Base-by-base conservation (phyloP, 2,329 filamentous ascomycete genomes). In the Bipolaris bicolor region DNA sequence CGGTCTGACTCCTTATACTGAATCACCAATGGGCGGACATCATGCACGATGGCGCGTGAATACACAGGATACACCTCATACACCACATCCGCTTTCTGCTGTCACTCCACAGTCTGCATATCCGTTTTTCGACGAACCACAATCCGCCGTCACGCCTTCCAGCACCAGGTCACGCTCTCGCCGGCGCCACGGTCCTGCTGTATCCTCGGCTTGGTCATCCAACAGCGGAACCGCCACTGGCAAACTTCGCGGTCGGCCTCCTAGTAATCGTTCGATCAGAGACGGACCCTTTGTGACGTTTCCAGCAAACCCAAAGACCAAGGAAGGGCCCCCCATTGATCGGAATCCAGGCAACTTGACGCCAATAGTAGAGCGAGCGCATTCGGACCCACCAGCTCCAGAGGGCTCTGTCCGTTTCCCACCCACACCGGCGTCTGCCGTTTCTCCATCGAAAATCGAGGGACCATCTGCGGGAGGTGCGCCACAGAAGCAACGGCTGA, bases 141-240 rank as follows among this genome's bases (percentile, higher is more conserved):
- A 83, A 47, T 92, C 91, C 0, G 90, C 90, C 3, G 81, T 90
- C n/a, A 90, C 88, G 3, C 87, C 89, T 1, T 86, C 84, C 50
- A 73, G 74, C 45, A 70, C 76, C 11, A 75, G 76, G 34, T 88
- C 82, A 61, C 76, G 84, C 57, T 76, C 81, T 5, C 76, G 84
- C 52, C 82, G 88, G 53, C 85, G 91, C 3, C 90, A 96, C 72
- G 92, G 92, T 0, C 90, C 92, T 0, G 92, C 91, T 6, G 91
- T 97, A 0, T 97, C 92, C 0, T 97, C 92, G 9, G 93, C 93
- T 0, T 97, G 93, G 93, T 87, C 89, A 53, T 86, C 86, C 61
- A 86, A 84, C 57, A 85, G 85, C 15, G 81, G 83, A 37, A 81
- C 86, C 11, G 79, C 85, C 1, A 85, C 83, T 4, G 88, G 89